Evolutionary conservation across 75 land plant species (phyloP).

Genomic region (Larix kaempferi): DNA sequence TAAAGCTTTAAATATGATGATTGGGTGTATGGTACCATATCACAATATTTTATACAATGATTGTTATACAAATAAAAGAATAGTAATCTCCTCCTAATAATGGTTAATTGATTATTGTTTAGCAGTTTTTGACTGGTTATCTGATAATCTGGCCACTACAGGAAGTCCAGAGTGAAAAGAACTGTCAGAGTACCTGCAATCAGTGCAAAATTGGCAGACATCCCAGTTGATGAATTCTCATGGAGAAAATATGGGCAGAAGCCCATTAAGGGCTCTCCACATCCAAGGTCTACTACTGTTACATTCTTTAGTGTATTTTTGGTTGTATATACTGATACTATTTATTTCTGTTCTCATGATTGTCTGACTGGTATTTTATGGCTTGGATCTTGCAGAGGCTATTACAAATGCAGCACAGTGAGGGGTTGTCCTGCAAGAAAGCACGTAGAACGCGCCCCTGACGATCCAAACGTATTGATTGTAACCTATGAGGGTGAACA

Average conservation of each 20-base stretch:
- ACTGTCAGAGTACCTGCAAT: slow-evolving; percentile 71
- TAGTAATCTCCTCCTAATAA: too few species aligned
- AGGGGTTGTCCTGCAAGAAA: slow-evolving; percentile 57
- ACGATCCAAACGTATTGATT: slow-evolving; percentile 45
- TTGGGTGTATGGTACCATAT: background rate
- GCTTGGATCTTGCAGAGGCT: slow-evolving; percentile 41
- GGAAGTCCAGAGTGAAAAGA: slow-evolving; percentile 59
- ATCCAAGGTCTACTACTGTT: slow-evolving; percentile 54
- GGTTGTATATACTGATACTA: background rate
- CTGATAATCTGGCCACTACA: slow-evolving; percentile 2
- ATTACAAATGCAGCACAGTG: slow-evolving; percentile 58
- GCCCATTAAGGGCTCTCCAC: slow-evolving; percentile 90
- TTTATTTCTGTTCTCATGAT: background rate
- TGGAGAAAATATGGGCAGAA: slow-evolving; percentile 95
- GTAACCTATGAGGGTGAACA: slow-evolving; percentile 66
- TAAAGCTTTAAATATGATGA: too few species aligned
- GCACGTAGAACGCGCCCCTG: slow-evolving; percentile 47
- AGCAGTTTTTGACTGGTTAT: too few species aligned
- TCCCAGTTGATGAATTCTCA: slow-evolving; percentile 81
- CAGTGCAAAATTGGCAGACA: slow-evolving; percentile 82
- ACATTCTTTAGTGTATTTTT: background rate
- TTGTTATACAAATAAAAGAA: too few species aligned
- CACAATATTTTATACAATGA: too few species aligned
- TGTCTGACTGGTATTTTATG: slow-evolving; percentile 18
- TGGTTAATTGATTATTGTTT: too few species aligned